Evolutionary conservation across 2,329 filamentous ascomycete genomes (phyloP).

Genomic region (Coleophoma cylindrospora): DNA sequence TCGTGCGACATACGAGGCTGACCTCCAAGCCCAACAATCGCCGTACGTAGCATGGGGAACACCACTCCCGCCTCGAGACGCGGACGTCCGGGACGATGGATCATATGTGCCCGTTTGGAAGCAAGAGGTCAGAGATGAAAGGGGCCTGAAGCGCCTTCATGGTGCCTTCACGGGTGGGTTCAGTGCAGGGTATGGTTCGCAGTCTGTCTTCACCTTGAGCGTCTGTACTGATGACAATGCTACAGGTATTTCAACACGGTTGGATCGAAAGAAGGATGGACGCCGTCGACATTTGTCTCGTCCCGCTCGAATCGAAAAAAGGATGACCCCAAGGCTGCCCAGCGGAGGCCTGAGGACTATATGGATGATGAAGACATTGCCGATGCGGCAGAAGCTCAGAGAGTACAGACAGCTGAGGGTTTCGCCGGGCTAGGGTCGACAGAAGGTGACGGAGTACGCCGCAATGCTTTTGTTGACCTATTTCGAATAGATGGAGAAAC

Average conservation of each 20-base stretch:
- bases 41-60: slow-evolving; percentile 81
- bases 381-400: slow-evolving; percentile 74
- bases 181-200: slow-evolving; percentile 74
- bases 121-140: slow-evolving; percentile 93
- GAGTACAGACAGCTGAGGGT: slow-evolving; percentile 64
- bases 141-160: slow-evolving; percentile 83
- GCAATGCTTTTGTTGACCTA: slow-evolving; percentile 61
- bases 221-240: slow-evolving; percentile 16
- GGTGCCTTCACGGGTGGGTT: slow-evolving; percentile 96
- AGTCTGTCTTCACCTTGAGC: slow-evolving; percentile 1
- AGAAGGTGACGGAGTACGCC: slow-evolving; percentile 44
- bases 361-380: slow-evolving; percentile 98
- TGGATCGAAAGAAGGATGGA: slow-evolving; percentile 97
- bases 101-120: slow-evolving; percentile 96
- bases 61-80: slow-evolving; percentile 72
- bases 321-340: slow-evolving; percentile 46
- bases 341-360: slow-evolving; percentile 77
- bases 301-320: slow-evolving; percentile 76
- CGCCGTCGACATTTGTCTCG: slow-evolving; percentile 85
- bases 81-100: slow-evolving; percentile 78
- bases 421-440: slow-evolving; percentile 75
- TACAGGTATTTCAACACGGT: slow-evolving; percentile 93
- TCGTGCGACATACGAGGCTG: slow-evolving; percentile 72
- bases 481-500: slow-evolving; percentile 73
- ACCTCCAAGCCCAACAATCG: slow-evolving; percentile 60